Conservation (phyloP, 2,329 filamentous ascomycete species). For the Diaporthe amygdali region DNA sequence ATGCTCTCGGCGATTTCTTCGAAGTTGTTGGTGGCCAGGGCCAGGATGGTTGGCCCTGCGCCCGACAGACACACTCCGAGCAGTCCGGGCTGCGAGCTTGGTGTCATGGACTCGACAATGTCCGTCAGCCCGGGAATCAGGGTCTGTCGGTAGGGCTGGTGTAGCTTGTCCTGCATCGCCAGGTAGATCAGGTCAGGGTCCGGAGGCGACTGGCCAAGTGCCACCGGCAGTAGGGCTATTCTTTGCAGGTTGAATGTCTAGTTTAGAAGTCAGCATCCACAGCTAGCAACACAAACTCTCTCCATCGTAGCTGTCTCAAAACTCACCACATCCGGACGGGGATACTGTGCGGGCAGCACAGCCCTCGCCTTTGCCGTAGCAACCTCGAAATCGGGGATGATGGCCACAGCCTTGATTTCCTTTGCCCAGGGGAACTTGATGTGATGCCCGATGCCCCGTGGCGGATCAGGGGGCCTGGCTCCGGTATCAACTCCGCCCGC, state of each 20-base stretch:
- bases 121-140: constrained; percentile 91
- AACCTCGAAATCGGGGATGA: constrained; percentile 95
- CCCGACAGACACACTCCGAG: constrained; percentile 94
- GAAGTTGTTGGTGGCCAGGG: constrained; percentile 89
- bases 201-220: constrained; percentile 86
- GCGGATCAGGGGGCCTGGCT: constrained; percentile 84
- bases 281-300: not conserved
- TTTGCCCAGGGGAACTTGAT: constrained; percentile 93
- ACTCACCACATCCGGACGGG: constrained; percentile 79
- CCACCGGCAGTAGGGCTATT: constrained; percentile 87
- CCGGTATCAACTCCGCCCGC: constrained; percentile 93
- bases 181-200: constrained; percentile 94
- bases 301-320: not conserved
- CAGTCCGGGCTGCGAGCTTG: constrained; percentile 83
- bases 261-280: not conserved
- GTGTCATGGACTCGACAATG: constrained; percentile 90
- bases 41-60: constrained; percentile 92
- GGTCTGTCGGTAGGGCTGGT: constrained; percentile 92
- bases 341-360: constrained; percentile 82
- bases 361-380: constrained; percentile 89
- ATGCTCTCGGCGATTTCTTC: constrained; percentile 83
- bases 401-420: constrained; percentile 95
- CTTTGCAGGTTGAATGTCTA: constrained; percentile 91
- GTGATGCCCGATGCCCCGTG: constrained; percentile 90
- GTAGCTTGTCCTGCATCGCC: constrained; percentile 98